Evolutionary conservation across 1,284 basidiomycete genomes (phyloP).

Genomic region (Rhodotorula sp.): DNA sequence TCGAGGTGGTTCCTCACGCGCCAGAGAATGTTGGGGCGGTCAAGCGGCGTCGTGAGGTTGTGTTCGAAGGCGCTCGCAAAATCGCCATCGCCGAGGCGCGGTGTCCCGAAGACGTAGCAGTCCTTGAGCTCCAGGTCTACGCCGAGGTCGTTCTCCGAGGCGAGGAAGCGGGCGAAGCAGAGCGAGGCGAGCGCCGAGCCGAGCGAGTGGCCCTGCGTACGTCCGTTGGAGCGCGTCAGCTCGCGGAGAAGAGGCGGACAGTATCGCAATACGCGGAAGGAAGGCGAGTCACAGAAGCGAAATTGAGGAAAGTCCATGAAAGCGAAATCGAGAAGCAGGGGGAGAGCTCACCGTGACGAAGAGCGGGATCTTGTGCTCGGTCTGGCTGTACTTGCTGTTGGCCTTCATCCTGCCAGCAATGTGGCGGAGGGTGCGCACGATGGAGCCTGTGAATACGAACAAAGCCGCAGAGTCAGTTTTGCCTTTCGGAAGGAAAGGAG

Average conservation of each 20-base stretch:
- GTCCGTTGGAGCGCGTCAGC: no score
- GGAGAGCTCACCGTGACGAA: constrained; percentile 22
- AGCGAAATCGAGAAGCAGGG: no score
- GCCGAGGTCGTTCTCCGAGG: constrained; percentile 31
- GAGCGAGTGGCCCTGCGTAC: constrained; percentile 31
- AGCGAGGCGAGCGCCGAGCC: constrained; percentile 31
- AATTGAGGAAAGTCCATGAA: background rate
- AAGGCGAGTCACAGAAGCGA: background rate
- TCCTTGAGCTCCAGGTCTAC: constrained; percentile 20
- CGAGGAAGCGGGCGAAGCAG: constrained; percentile 31
- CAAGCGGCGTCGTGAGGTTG: constrained; percentile 19
- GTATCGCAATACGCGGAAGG: no score
- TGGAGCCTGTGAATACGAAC: background rate
- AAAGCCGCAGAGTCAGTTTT: no score
- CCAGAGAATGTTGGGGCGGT: constrained; percentile 34
- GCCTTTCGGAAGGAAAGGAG: no score
- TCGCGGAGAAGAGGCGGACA: no score
- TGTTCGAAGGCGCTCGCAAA: constrained; percentile 20
- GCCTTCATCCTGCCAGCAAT: constrained; percentile 16
- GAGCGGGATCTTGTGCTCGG: constrained; percentile 20
- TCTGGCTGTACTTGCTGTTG: background rate
- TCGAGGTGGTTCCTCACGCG: constrained; percentile 30
- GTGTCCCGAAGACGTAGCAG: constrained; percentile 29
- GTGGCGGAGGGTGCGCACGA: constrained; percentile 21
- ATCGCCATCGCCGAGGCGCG: constrained; percentile 26